phyloP scores from a whole-genome alignment of 768 basidiomycete genomes.

The Zangia roseola region DNA sequence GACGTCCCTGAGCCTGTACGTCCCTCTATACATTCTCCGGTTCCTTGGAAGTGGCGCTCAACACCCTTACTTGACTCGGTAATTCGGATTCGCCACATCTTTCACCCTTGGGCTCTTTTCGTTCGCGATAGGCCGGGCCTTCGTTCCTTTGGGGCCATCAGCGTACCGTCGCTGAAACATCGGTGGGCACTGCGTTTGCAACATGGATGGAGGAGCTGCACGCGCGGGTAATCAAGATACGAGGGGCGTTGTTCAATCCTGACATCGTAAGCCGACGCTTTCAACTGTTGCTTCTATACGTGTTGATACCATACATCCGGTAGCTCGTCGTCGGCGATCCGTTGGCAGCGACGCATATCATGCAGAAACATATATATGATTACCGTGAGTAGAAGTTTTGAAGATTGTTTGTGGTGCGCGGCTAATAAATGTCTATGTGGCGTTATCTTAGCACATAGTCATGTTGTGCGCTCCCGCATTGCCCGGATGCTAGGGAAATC shows the following conservation, averaged over 20 bases:
- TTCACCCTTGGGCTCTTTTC: too few relatives aligned
- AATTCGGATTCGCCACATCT: too few relatives aligned
- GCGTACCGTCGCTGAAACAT: conserved; percentile 1
- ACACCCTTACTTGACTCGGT: too few relatives aligned
- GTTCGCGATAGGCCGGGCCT: neutral
- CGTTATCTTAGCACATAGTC: conserved; percentile 4
- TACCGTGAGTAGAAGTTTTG: conserved; percentile 2
- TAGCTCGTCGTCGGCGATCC: conserved; percentile 6
- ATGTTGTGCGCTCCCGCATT: conserved; percentile 1
- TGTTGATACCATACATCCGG: too few relatives aligned
- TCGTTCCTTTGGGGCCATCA: conserved; percentile 9
- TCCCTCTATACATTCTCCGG: too few relatives aligned
- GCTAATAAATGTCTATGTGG: too few relatives aligned
- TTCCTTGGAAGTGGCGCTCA: too few relatives aligned
- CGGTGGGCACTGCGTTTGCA: conserved; percentile 1
- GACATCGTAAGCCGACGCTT: conserved; percentile 3
- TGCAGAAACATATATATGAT: conserved; percentile 9
- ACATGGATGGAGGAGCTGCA: conserved; percentile 5
- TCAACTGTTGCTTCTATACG: neutral
- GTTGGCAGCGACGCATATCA: conserved; percentile 3
- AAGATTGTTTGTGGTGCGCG: neutral
- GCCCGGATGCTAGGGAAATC: conserved; percentile 6
- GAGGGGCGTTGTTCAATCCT: conserved; percentile 1
- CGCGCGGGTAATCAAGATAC: conserved; percentile 4
- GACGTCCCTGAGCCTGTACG: conserved; percentile 1